Percentiles rank a stretch among this genome's conserved stretches.
Evolutionary conservation across 176 grass and related monocot genomes (phyloP).

Genomic region (Rhynchospora pubera): DNA sequence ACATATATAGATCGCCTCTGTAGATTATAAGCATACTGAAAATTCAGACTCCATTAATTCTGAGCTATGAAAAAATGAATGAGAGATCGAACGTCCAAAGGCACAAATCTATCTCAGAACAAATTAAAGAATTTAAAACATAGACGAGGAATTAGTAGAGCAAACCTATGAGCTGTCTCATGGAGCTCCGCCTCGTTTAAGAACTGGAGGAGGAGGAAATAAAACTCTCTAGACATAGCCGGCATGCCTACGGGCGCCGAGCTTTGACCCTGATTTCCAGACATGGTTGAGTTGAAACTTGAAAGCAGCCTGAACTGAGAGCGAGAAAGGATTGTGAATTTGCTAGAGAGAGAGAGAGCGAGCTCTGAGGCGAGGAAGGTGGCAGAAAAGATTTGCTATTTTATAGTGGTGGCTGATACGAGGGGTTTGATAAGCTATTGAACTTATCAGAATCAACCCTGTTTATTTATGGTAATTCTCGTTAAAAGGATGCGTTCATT

Average conservation of each 20-base stretch:
- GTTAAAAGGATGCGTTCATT: neutral
- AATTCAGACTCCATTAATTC: no score
- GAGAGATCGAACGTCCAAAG: neutral
- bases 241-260: neutral
- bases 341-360: no score
- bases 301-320: neutral
- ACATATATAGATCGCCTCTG: no score
- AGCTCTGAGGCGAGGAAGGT: neutral
- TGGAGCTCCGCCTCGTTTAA: neutral
- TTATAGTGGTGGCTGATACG: slow-evolving; percentile 15
- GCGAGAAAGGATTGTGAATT: neutral
- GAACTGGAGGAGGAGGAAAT: neutral
- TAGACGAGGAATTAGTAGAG: neutral
- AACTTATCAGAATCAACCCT: neutral
- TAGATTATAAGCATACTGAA: no score
- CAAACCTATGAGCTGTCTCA: slow-evolving; percentile 17
- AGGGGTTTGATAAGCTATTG: neutral
- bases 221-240: neutral
- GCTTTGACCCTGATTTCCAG: neutral
- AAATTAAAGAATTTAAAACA: neutral
- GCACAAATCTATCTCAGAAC: neutral
- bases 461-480: neutral
- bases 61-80: no score
- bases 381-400: neutral
- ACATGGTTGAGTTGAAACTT: neutral